phyloP scores from a whole-genome alignment of 2,329 filamentous ascomycete species.

The Venturia effusa region DNA sequence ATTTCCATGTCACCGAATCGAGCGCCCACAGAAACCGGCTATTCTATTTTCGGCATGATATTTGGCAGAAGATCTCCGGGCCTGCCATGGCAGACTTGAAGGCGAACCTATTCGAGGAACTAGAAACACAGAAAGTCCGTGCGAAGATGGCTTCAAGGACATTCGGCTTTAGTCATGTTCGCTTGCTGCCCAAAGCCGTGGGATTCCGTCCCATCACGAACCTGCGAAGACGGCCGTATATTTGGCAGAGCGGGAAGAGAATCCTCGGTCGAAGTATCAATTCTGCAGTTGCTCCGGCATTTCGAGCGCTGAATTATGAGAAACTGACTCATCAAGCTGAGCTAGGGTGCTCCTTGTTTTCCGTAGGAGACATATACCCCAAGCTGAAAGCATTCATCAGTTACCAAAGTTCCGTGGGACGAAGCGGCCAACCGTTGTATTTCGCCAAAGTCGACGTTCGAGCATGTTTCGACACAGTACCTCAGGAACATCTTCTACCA shows the following conservation, averaged over 20 bases:
- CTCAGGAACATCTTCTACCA: constrained; percentile 60
- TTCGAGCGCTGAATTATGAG: constrained; percentile 68
- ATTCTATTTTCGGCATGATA: constrained; percentile 91
- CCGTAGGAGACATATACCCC: constrained; percentile 67
- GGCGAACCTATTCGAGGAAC: constrained; percentile 64
- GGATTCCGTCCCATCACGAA: constrained; percentile 83
- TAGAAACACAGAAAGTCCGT: constrained; percentile 32
- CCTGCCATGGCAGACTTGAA: constrained; percentile 61
- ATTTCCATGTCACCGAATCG: constrained; percentile 93
- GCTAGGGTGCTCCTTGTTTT: constrained; percentile 73
- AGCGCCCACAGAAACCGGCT: constrained; percentile 67
- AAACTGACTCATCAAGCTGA: constrained; percentile 42
- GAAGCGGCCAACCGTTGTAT: constrained; percentile 45
- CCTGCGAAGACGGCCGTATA: constrained; percentile 53
- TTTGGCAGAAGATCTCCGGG: constrained; percentile 70
- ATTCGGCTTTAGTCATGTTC: constrained; percentile 67
- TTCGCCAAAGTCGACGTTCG: constrained; percentile 91
- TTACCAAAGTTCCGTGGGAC: constrained; percentile 27
- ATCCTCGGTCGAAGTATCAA: constrained; percentile 58
- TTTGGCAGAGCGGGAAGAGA: constrained; percentile 41
- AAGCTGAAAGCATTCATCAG: constrained; percentile 61
- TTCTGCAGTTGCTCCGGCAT: constrained; percentile 58
- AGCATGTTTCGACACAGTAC: constrained; percentile 91
- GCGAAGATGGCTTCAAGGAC: constrained; percentile 42
- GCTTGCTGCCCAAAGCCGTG: constrained; percentile 69